Base-by-base conservation (phyloP, 257 asterid genomes). In the Nicotiana attenuata region DNA sequence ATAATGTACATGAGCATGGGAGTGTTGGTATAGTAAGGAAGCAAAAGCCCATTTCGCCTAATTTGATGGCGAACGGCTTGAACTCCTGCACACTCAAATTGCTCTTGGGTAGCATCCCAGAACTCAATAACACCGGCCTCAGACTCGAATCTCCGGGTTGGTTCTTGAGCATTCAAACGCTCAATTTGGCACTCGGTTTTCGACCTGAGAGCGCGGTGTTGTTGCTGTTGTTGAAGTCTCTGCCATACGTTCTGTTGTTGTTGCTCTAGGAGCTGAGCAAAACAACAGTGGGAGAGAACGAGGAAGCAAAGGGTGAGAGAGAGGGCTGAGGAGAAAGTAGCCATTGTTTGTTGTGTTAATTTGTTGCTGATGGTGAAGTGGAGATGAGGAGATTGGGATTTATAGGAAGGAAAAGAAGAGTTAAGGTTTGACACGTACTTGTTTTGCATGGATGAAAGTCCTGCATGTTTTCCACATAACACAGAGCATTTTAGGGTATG, bases 41-140 rank as follows among this genome's bases (percentile, higher is more conserved):
- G 26, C 29, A 81, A 65, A 20, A 84, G 84, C 19, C 84, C 80
- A 65, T 22, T 64, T 22, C 47, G 24, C 67, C 66, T 22, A 65
- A 84, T 56, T 5, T 75, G 59, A 22, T 84, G 84, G 6, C 82
- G 78, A 22, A 60, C 28, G 15, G 57, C 84, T 1, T 77, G 52
- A 6, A 77, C 87, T n/a, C 87, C 87, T 0, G 82, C 87, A 47
- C 87, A 84, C 16, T 31, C 45, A 29, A 84, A 3, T 24, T 81
- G 84, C 17, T 38, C 59, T 1, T 81, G 57, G 13, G 81, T 76
- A 28, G 50, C 76, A 15, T 84, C 87, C 84, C 84, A 84, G n/a
- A 76, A 15, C 19, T 84, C 84, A 3, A 65, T 81, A 35, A 3
- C 15, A 26, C 87, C 87, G 0, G 82, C 87, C 19, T 84, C 87